A percentile compares a stretch with the other conserved stretches of the same genome.
phyloP scores from a whole-genome alignment of 2,329 filamentous ascomycete species.

The Didymella exigua region DNA sequence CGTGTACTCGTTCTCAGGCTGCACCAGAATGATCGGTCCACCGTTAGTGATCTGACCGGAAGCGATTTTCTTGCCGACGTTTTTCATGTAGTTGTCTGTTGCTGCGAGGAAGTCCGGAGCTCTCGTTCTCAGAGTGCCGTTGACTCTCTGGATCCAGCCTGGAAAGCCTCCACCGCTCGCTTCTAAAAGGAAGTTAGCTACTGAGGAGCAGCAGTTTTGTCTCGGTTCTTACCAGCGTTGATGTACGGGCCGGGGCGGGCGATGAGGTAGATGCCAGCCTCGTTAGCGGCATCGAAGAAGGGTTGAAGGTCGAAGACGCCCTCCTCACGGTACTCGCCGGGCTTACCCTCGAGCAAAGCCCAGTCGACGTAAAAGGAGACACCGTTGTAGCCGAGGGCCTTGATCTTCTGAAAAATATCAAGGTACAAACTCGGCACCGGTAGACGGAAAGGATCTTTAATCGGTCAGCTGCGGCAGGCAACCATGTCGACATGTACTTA shows the following conservation, averaged over 20 bases:
- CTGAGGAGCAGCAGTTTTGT: too few species aligned
- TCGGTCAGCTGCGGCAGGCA: not conserved
- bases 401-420: slow-evolving; percentile 83
- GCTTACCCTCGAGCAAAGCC: slow-evolving; percentile 76
- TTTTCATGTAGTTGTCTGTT: slow-evolving; percentile 69
- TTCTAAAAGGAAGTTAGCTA: too few species aligned
- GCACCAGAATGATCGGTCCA: slow-evolving; percentile 77
- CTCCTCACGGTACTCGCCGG: slow-evolving; percentile 70
- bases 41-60: slow-evolving; percentile 81
- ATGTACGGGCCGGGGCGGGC: slow-evolving; percentile 75
- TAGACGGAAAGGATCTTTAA: slow-evolving; percentile 39
- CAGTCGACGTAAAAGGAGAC: slow-evolving; percentile 82
- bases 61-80: slow-evolving; percentile 70
- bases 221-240: too few species aligned
- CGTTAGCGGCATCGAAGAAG: slow-evolving; percentile 75
- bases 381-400: slow-evolving; percentile 77
- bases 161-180: slow-evolving; percentile 84
- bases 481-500: not conserved
- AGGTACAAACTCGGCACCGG: slow-evolving; percentile 68
- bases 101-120: slow-evolving; percentile 67
- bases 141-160: slow-evolving; percentile 76
- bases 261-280: slow-evolving; percentile 78
- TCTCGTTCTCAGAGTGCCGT: slow-evolving; percentile 67
- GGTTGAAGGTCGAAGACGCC: slow-evolving; percentile 74
- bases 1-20: slow-evolving; percentile 83